Evolutionary conservation across 192 early-diverging fungal genomes (phyloP), one percentile per base, ranked within the genome.

Genomic region (Cladochytrium replicatum): DNA sequence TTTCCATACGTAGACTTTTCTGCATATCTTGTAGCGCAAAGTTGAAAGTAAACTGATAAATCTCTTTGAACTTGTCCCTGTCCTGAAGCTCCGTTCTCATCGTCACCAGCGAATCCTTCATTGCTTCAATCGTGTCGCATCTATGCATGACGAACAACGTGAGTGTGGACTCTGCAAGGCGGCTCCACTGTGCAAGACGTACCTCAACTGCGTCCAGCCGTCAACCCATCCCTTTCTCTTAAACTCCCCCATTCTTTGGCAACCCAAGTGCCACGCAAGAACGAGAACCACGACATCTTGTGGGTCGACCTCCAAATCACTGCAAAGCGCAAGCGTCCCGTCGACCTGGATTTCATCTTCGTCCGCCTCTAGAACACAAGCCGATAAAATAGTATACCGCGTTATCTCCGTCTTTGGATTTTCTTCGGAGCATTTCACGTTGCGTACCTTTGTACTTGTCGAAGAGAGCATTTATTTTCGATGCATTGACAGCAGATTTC

Each of bases 1-100:
- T 4, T 8, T 17, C 44, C 62, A 24, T 71, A 85, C 82, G 66
- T 43, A 90, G 56, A 61, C 78, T 82, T 68, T 83, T 84, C 69
- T 90, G 88, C 43, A 71, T 74, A 26, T 78, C 77, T 41, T 58
- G 46, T 43, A 68, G 44, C 2, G 82, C 88, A 63, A 88, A 86
- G n/a, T 68, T 57, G 54, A 89, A 90, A 6, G 86, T 68, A 66
- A 77, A 90, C 15, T 71, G 55, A 46, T 90, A 90, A 29, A 90
- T 66, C 25, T 85, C 75, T 54, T 70, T 79, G 43, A 85, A 85
- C 37, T 32, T 67, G 21, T 21, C 44, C 8, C 74, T 68, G 46
- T 84, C 75, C 8, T 71, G 52, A 13, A 85, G 61, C 22, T 75
- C 68, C n/a, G 51, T 21, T 31, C 74, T 55, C 61, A 83, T 58